phyloP scores from a whole-genome alignment of 2,329 filamentous ascomycete genomes.

The Microcyclospora pomicola region DNA sequence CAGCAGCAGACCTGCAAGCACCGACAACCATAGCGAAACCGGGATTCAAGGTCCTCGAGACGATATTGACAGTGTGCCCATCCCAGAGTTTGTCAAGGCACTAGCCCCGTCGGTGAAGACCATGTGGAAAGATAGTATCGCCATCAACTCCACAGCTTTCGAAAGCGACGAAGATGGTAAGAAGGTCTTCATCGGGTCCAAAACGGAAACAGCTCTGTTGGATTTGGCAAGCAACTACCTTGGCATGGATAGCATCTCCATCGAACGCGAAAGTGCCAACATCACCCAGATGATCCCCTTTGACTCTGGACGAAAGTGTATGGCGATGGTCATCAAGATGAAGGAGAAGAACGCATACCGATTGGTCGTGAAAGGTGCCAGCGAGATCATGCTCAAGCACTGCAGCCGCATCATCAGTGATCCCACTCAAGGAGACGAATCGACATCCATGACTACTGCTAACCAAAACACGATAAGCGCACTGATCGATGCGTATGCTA shows the following conservation, averaged over 20 bases:
- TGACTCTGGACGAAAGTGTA: constrained; percentile 55
- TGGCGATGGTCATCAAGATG: constrained; percentile 49
- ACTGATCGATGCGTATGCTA: constrained; percentile 66
- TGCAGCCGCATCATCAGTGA: constrained; percentile 43
- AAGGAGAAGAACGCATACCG: constrained; percentile 39
- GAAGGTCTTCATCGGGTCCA: constrained; percentile 54
- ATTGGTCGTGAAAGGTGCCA: constrained; percentile 40
- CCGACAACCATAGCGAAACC: constrained; percentile 14
- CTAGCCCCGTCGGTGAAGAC: constrained; percentile 40
- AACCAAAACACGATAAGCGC: constrained; percentile 46
- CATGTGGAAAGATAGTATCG: constrained; percentile 49
- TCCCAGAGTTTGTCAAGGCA: constrained; percentile 40
- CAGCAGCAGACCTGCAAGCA: constrained; percentile 26
- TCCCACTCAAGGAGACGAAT: constrained; percentile 43
- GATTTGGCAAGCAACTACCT: constrained; percentile 53
- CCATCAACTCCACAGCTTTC: constrained; percentile 57
- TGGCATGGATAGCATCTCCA: constrained; percentile 46
- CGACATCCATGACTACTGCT: constrained; percentile 39
- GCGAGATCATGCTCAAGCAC: constrained; percentile 36
- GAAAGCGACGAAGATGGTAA: constrained; percentile 49
- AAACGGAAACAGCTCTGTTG: constrained; percentile 65
- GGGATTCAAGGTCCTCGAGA: constrained; percentile 20
- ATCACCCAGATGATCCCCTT: constrained; percentile 46
- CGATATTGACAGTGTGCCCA: constrained; percentile 34
- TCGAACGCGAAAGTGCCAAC: constrained; percentile 49